Conservation (phyloP, 345 rosid genomes). For the Sonneratia alba region DNA sequence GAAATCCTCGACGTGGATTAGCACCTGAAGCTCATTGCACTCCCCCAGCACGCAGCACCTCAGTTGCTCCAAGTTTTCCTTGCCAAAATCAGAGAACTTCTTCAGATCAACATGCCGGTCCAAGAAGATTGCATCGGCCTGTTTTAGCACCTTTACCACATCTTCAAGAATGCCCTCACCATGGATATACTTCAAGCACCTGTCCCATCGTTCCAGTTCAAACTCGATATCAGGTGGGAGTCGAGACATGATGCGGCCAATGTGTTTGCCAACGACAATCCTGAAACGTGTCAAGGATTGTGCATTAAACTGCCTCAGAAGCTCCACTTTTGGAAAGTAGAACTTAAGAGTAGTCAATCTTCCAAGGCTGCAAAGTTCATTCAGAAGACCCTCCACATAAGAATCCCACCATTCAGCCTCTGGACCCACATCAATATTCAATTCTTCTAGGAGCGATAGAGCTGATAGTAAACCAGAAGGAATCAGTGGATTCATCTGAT, state of each 20-base stretch:
- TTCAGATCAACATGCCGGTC: slow-evolving; percentile 11
- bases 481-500: neutral
- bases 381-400: neutral
- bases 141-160: slow-evolving; percentile 1
- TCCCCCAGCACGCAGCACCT: slow-evolving; percentile 20
- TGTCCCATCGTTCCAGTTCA: slow-evolving; percentile 8
- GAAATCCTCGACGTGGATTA: slow-evolving; percentile 1
- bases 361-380: neutral
- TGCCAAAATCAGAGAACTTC: slow-evolving; percentile 18
- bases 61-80: slow-evolving; percentile 10
- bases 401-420: slow-evolving; percentile 14
- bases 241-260: slow-evolving; percentile 15
- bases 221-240: slow-evolving; percentile 15
- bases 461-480: neutral
- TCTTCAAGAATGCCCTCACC: slow-evolving; percentile 7
- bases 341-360: slow-evolving; percentile 1
- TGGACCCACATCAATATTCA: slow-evolving; percentile 6
- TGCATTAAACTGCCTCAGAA: neutral
- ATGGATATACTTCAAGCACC: slow-evolving; percentile 17
- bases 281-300: slow-evolving; percentile 8
- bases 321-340: neutral
- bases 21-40: slow-evolving; percentile 14
- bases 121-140: slow-evolving; percentile 18
- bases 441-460: slow-evolving; percentile 3
- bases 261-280: slow-evolving; percentile 12